These are phyloP conservation scores for Paramecium caudatum DNA, from an alignment of 73 alveolate species.

Conservation along the genomic window DNA sequence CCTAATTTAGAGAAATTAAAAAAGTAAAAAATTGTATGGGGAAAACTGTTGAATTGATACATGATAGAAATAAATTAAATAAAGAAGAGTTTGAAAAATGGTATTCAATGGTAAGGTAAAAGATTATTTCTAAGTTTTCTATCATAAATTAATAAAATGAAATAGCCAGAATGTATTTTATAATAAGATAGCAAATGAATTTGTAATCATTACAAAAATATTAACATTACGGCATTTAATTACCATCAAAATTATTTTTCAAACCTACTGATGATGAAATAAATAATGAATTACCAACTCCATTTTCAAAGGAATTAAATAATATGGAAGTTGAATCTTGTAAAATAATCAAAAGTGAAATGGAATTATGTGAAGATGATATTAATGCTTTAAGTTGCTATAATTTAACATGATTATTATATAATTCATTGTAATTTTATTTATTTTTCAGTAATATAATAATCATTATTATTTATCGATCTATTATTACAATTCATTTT, in stretches of 20 bases:
- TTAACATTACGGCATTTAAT: constrained; percentile 17
- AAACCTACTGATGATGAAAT: constrained; percentile 11
- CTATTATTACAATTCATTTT: not conserved
- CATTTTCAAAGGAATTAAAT: not conserved
- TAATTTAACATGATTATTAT: too few relatives aligned
- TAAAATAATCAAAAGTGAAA: not conserved
- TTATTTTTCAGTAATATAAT: not conserved
- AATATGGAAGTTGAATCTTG: constrained; percentile 8
- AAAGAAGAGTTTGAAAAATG: constrained; percentile 34
- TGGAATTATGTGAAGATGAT: not conserved
- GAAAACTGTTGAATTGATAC: not conserved
- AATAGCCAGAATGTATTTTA: not conserved
- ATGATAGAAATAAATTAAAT: not conserved
- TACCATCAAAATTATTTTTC: not conserved
- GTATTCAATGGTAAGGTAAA: not conserved
- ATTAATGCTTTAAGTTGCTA: not conserved
- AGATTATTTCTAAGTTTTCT: not conserved
- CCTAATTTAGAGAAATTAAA: not conserved
- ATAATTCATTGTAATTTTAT: too few relatives aligned
- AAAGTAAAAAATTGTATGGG: constrained; percentile 16
- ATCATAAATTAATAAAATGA: not conserved
- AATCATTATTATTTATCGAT: not conserved
- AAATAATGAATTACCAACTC: constrained; percentile 26
- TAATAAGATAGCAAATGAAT: not conserved
- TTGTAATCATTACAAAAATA: not conserved